Base-by-base conservation (phyloP, 352 stramenopile genomes). In the Phytopythium oedochilum region DNA sequence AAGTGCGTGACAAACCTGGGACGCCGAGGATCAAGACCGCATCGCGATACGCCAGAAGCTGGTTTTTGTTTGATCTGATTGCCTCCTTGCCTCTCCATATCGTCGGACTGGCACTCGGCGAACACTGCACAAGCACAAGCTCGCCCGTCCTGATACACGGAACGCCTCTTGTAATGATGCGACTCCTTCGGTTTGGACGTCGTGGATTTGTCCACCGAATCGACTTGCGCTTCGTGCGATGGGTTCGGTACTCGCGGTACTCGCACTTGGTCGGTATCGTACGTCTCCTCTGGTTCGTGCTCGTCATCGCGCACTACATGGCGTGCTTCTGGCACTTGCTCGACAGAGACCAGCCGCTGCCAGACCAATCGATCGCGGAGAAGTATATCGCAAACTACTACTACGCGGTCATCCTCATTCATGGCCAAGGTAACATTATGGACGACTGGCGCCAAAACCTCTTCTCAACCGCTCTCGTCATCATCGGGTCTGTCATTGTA, bases 401-500 rank as follows among this genome's bases (percentile, higher is more conserved):
- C 54, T 58, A 61, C 28, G 60, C 63, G 0, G 56, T 81, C 2
- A 56, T 49, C 42, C 46, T 88, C 10, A 55, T 90, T 0, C 75
- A 87, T 11, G 79, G 79, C 25, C 68, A 92, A 25, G 77, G 74
- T 1, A 54, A 86, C 14, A 28, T 44, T 2, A 59, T 65, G 0
- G 56, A 62, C 20, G 70, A 55, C 3, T 39, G 57, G 0, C 42
- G 15, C 0, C 70, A 89, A 36, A 73, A 70, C 39, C 10, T 81
- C 0, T 86, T 88, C 42, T 67, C 63, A 0, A 68, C 71, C 0
- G 42, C 86, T 8, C 65, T 59, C 5, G 57, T 82, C 6, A 61
- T 92, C 0, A 5, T 83, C 2, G 77, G 79, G 5, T 80, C 79
- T 0, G 57, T 92, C 38, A 43, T 80, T 2, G 57, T 92, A 2